Base-by-base conservation (phyloP, 2,329 filamentous ascomycete species). In the Fusarium miscanthi region DNA sequence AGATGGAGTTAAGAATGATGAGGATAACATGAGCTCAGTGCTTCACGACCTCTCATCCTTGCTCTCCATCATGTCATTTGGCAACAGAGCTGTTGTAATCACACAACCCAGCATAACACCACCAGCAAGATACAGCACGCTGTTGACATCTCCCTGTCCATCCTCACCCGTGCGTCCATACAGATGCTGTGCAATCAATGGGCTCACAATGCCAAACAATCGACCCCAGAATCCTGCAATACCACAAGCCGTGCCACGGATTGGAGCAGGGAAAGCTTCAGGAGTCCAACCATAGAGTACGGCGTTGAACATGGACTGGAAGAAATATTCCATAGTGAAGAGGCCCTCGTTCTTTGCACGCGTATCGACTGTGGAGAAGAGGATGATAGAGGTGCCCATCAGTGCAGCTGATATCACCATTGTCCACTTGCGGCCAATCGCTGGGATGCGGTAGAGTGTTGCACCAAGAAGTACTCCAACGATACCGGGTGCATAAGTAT, bases 221-320 rank as follows among this genome's bases (percentile, higher is more conserved):
- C 88, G 78, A 3, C 88, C 88, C 87, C 87, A 89, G 74, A 89
- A 90, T 66, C 86, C 87, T 4, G 88, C 87, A 17, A 89, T 68
- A 0, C 89, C 88, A 72, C 85, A 87, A 0, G 88, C 88, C 0
- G 87, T 88, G 6, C 87, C 88, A 1, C 88, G 81, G 48, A 87
- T 82, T 0, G 87, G 85, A 5, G 85, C 86, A 0, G 87, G 87
- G 78, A 90, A 90, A 1, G 87, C 86, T 72, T 90, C 87, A 0
- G 88, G 88, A 0, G 88, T 90, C 78, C 83, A 86, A 0, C 83
- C 84, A 59, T 84, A 86, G 46, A 81, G 61, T 0, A 80, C 79
- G 13, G 70, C 78, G 17, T 78, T 80, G 62, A 79, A 81, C 74
- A 82, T 82, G 59, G 84, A 84, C 19, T 83, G 84, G 23, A 86